phyloP scores from a whole-genome alignment of 768 basidiomycete species.

The Boletus reticulatus region DNA sequence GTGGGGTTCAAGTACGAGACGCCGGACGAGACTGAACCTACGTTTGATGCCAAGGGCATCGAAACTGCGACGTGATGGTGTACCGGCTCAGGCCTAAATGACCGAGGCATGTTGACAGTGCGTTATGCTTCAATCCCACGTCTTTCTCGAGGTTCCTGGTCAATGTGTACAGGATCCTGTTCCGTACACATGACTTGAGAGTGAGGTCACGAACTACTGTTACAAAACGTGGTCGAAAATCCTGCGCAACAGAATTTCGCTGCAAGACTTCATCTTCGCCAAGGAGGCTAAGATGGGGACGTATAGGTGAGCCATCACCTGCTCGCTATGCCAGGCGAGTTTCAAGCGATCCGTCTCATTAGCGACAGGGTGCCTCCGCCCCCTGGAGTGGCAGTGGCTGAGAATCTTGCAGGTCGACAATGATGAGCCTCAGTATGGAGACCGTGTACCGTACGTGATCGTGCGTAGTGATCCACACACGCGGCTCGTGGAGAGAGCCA shows the following conservation, averaged over 20 bases:
- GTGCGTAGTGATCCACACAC: slow-evolving; percentile 57
- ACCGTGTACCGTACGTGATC: slow-evolving; percentile 92
- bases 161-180: slow-evolving; percentile 68
- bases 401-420: slow-evolving; percentile 71
- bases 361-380: slow-evolving; percentile 86
- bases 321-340: no score
- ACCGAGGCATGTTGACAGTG: slow-evolving; percentile 88
- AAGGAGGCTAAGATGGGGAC: slow-evolving; percentile 93
- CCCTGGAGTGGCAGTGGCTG: slow-evolving; percentile 86
- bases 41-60: slow-evolving; percentile 96
- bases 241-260: slow-evolving; percentile 71
- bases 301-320: slow-evolving; percentile 60
- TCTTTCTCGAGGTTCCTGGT: background rate
- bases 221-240: slow-evolving; percentile 81
- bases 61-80: slow-evolving; percentile 95
- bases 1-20: slow-evolving; percentile 95
- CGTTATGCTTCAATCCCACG: slow-evolving; percentile 10
- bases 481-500: slow-evolving; percentile 71
- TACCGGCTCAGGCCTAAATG: slow-evolving; percentile 91
- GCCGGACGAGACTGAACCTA: slow-evolving; percentile 72
- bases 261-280: slow-evolving; percentile 94
- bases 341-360: background rate
- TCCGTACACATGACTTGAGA: slow-evolving; percentile 88
- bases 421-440: slow-evolving; percentile 88
- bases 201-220: slow-evolving; percentile 86